Evolutionary conservation across 345 rosid species (phyloP).

Genomic region (Psidium guajava): DNA sequence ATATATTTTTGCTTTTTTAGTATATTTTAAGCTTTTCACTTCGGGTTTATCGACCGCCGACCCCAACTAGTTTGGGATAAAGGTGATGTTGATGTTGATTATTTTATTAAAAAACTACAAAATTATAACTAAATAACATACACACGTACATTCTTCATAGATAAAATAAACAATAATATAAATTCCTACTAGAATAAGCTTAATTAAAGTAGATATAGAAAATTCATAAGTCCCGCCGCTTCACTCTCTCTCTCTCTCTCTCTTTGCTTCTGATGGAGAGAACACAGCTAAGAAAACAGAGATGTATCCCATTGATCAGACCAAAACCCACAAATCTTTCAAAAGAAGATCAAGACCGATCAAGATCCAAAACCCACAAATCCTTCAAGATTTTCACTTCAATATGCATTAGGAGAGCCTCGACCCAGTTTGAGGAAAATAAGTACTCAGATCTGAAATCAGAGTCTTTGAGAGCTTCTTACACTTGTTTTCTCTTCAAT

Average conservation of each 20-base stretch:
- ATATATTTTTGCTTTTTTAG: no score
- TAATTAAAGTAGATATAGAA: background rate
- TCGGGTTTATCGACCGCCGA: no score
- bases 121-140: background rate
- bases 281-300: background rate
- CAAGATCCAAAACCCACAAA: background rate
- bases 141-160: background rate
- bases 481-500: background rate
- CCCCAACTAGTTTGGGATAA: no score
- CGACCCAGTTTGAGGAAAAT: background rate
- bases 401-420: background rate
- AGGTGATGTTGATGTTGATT: no score
- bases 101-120: background rate
- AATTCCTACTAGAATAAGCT: background rate
- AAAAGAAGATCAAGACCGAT: background rate
- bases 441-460: background rate
- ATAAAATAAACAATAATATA: background rate
- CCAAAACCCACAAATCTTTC: background rate
- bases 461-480: background rate
- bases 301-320: background rate
- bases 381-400: background rate
- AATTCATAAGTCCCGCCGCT: background rate
- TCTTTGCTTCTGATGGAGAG: background rate
- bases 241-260: background rate
- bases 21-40: no score